A percentile compares a stretch with the other conserved stretches of the same genome.
Conservation (phyloP, 495 filamentous ascomycete genomes). For the Podospora comata region DNA sequence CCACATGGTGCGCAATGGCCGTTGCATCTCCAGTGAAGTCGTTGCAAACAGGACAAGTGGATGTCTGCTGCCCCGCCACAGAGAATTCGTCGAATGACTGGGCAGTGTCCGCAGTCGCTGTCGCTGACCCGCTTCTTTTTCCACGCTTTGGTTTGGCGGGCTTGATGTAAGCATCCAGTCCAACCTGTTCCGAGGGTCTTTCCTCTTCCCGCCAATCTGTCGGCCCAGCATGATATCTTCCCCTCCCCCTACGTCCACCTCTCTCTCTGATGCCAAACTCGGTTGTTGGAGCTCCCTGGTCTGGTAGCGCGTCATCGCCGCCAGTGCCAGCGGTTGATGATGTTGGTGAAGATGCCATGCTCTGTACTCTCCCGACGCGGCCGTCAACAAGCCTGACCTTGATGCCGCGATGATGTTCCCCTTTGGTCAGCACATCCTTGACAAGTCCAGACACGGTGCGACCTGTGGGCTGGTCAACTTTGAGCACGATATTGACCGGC, state of each 20-base stretch:
- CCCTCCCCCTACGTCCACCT: neutral
- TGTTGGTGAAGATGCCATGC: slow-evolving; percentile 32
- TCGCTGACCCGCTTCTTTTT: slow-evolving; percentile 23
- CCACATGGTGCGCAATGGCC: slow-evolving; percentile 58
- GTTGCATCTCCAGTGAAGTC: slow-evolving; percentile 57
- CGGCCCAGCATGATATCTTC: neutral
- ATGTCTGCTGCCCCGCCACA: slow-evolving; percentile 20
- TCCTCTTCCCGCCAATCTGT: neutral
- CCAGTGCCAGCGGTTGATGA: neutral
- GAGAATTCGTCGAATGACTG: slow-evolving; percentile 9
- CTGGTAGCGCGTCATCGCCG: neutral
- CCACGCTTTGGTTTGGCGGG: slow-evolving; percentile 34
- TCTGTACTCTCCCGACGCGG: slow-evolving; percentile 65
- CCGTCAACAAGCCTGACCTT: slow-evolving; percentile 70
- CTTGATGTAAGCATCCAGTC: slow-evolving; percentile 47
- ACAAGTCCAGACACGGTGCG: slow-evolving; percentile 61
- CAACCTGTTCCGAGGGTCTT: slow-evolving; percentile 14
- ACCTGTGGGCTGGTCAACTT: slow-evolving; percentile 67
- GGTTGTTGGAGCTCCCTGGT: slow-evolving; percentile 9
- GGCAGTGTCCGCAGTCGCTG: slow-evolving; percentile 9
- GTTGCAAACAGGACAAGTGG: slow-evolving; percentile 57
- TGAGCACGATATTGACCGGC: slow-evolving; percentile 64
- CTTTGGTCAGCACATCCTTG: slow-evolving; percentile 60
- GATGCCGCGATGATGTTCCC: slow-evolving; percentile 71
- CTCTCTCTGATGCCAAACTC: slow-evolving; percentile 19